Conservation (phyloP, 2,329 filamentous ascomycete genomes). For the Didymosphaeria variabile region DNA sequence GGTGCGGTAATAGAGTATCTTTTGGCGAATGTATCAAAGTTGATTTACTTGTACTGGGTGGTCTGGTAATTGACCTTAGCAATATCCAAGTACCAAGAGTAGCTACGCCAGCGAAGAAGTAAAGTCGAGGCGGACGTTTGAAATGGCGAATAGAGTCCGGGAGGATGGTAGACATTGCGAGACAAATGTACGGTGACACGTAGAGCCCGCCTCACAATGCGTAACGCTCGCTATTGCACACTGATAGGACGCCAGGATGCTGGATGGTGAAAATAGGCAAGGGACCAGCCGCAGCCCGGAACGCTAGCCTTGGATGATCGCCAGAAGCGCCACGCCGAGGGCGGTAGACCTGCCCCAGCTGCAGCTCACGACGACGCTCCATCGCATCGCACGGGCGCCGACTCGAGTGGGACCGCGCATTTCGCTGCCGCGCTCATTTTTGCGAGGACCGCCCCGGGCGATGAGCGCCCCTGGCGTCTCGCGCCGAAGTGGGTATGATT, state of each 20-base stretch:
- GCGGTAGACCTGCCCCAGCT: constrained; percentile 4
- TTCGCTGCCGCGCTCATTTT: neutral
- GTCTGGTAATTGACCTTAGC: constrained; percentile 29
- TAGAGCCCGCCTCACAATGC: neutral
- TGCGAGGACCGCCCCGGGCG: neutral
- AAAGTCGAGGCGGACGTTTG: constrained; percentile 29
- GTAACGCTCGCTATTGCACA: neutral
- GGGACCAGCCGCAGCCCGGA: constrained; percentile 10
- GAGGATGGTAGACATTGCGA: neutral
- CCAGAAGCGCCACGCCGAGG: constrained; percentile 2
- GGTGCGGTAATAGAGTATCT: constrained; percentile 33
- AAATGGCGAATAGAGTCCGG: constrained; percentile 19
- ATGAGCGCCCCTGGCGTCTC: neutral
- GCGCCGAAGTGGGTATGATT: constrained; percentile 2
- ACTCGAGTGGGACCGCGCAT: neutral
- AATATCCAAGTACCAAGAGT: constrained; percentile 38
- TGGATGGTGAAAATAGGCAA: neutral
- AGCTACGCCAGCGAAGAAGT: constrained; percentile 31
- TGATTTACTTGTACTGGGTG: constrained; percentile 24
- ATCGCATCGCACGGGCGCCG: neutral
- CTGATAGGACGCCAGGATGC: neutral
- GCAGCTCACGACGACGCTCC: neutral
- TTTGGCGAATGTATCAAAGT: constrained; percentile 39
- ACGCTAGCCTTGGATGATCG: neutral
- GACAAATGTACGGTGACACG: neutral